Evolutionary conservation across 495 filamentous ascomycete species (phyloP).

Genomic region (Massariosphaeria phaeospora): DNA sequence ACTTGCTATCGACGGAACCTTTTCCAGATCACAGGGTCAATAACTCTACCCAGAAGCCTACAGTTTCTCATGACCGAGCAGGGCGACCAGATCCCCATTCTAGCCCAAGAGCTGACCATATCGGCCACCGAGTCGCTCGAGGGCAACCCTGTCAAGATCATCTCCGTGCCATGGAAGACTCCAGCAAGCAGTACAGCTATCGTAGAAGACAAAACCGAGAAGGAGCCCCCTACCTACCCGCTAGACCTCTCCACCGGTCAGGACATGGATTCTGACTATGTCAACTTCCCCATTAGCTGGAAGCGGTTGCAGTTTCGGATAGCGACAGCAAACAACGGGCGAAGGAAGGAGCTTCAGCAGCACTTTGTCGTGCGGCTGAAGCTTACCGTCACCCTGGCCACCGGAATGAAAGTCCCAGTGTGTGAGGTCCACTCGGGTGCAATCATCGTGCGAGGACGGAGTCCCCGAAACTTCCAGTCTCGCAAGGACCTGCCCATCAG

Average conservation of each 20-base stretch:
- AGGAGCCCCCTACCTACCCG: slow-evolving; percentile 62
- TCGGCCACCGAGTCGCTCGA: slow-evolving; percentile 89
- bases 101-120: slow-evolving; percentile 71
- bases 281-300: slow-evolving; percentile 82
- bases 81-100: slow-evolving; percentile 66
- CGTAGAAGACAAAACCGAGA: slow-evolving; percentile 58
- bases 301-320: slow-evolving; percentile 89
- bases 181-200: slow-evolving; percentile 59
- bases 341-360: slow-evolving; percentile 64
- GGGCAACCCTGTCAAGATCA: slow-evolving; percentile 81
- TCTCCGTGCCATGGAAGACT: slow-evolving; percentile 90
- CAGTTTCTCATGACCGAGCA: slow-evolving; percentile 72
- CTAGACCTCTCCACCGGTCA: slow-evolving; percentile 70
- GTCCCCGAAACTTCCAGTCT: slow-evolving; percentile 64
- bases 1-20: slow-evolving; percentile 90
- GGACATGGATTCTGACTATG: slow-evolving; percentile 70
- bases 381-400: slow-evolving; percentile 55
- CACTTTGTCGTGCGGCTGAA: slow-evolving; percentile 65
- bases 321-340: slow-evolving; percentile 80
- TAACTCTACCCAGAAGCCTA: slow-evolving; percentile 68
- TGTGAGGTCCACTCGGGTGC: slow-evolving; percentile 60
- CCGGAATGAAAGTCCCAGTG: slow-evolving; percentile 53
- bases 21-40: slow-evolving; percentile 80
- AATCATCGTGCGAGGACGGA: slow-evolving; percentile 64
- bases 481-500: slow-evolving; percentile 61